Base-by-base conservation (phyloP, 2,329 filamentous ascomycete genomes). In the Fragosphaeria purpurea region DNA sequence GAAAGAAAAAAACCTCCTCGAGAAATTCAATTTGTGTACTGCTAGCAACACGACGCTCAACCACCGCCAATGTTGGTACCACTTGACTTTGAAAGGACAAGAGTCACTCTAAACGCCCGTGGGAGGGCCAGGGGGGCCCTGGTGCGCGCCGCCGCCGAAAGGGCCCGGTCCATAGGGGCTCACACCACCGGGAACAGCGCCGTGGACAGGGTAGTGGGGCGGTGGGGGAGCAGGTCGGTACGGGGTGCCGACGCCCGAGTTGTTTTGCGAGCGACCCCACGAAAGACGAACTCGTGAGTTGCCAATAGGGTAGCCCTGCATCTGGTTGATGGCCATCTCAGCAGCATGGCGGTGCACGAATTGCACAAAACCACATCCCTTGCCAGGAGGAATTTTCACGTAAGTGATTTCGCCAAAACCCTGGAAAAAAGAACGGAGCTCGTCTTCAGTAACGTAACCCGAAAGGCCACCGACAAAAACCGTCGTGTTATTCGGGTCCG, bases 291-390 rank as follows among this genome's bases (percentile, higher is more conserved):
- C 93, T 58, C 93, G 89, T 44, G 91, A 97, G 77, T 98, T 98
- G 50, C 93, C 93, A 63, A 98, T 98, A 31, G 93, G 93, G 67
- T 98, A 98, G 55, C 93, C 93, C 72, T 98, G 93, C 93, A 98
- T 98, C 73, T 98, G 93, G 74, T 98, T 98, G 79, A 98, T 98
- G 60, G 93, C 93, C 93, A 98, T 98, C 74, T 98, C 93, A 11
- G 93, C 93, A 48, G 93, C 93, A 64, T 98, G 93, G 59, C 93
- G 89, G 74, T 98, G 93, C 51, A 98, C 93, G 62, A 98, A 98
- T 71, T 98, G 93, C 53, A 98, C 93, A 65, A 98, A 98, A 52
- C 93, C 93, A 64, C 93, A 98, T 60, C 93, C 93, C 80, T 98
- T 98, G 73, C 93, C 93, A 57, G 93, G 91, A 49, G 93, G 93